Conservation (phyloP, 805 yeast species). For the Millerozyma acaciae region DNA sequence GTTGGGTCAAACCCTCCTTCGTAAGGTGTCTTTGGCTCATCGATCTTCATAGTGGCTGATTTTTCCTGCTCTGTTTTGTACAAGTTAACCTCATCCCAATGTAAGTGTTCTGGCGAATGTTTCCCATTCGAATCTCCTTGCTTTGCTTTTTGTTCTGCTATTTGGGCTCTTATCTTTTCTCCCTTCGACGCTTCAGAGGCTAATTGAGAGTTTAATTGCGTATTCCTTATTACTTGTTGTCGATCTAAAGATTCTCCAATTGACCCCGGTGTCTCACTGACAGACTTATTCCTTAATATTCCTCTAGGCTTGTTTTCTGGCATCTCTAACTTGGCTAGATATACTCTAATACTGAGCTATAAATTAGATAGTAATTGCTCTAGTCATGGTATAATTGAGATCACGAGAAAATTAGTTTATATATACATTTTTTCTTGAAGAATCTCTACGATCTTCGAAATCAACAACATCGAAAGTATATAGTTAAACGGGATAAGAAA, state of each 20-base stretch:
- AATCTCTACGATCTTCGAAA: too few relatives aligned
- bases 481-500: too few relatives aligned
- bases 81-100: constrained; percentile 84
- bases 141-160: constrained; percentile 35
- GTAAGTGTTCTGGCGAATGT: constrained; percentile 39
- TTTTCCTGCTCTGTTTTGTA: constrained; percentile 69
- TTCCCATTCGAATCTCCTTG: constrained; percentile 5
- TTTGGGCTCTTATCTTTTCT: constrained; percentile 43
- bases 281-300: constrained; percentile 49
- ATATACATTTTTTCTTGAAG: too few relatives aligned
- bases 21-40: constrained; percentile 94
- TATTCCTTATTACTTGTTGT: constrained; percentile 73
- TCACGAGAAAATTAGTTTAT: too few relatives aligned
- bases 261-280: constrained; percentile 21
- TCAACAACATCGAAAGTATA: too few relatives aligned
- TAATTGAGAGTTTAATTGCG: constrained; percentile 66
- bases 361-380: too few relatives aligned
- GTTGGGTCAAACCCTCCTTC: constrained; percentile 84
- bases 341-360: too few relatives aligned
- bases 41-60: constrained; percentile 74
- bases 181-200: constrained; percentile 36
- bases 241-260: constrained; percentile 43
- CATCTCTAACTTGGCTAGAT: constrained; percentile 5
- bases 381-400: too few relatives aligned
- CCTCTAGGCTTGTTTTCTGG: constrained; percentile 31